Evolutionary conservation across 164 flowering plant species (phyloP), one percentile per base, ranked within the genome.

Genomic region (Malania oleifera): DNA sequence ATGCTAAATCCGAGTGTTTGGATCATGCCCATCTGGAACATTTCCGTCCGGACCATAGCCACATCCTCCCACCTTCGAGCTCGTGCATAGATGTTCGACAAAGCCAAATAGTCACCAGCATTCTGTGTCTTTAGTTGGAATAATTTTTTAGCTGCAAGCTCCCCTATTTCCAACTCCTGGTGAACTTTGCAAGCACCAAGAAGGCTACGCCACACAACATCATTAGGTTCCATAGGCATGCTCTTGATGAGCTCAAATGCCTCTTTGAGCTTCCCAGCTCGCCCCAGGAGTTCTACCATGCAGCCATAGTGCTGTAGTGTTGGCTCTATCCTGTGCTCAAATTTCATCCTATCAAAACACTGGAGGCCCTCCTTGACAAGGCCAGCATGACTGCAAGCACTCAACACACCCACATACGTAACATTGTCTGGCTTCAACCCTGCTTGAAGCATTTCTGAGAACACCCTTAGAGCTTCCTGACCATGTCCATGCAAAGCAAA

Each of bases 241-340:
- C 56, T 65, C 54, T 69, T 60, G 71, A 86, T 74, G 50, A 86
- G 63, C 41, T 76, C 77, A 14, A 74, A 54, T 45, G 98, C 98
- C 68, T 89, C 86, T 18, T 63, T 19, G 57, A 86, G 70, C 82
- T 47, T 58, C 60, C 91, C 92, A 10, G 87, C 82, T 57, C 91
- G 73, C 2, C 83, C 90, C 68, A 80, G 19, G 51, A 91, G 91
- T 61, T 85, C 96, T 1, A 91, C 84, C 80, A 86, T 43, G 73
- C 98, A 89, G 17, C 89, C 95, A 49, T 84, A 91, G 55, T 81
- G 93, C 27, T 83, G 81, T 49, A 86, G 57, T 23, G 89, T 82
- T 0, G 96, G 96, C 43, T 64, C 73, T 31, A 88, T 79, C 51
- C 61, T 59, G 61, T 79, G 80, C 71, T 91, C 83, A 7, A n/a